Evolutionary conservation across 2,329 filamentous ascomycete species (phyloP).

Genomic region (Amauroascus verrucosus): DNA sequence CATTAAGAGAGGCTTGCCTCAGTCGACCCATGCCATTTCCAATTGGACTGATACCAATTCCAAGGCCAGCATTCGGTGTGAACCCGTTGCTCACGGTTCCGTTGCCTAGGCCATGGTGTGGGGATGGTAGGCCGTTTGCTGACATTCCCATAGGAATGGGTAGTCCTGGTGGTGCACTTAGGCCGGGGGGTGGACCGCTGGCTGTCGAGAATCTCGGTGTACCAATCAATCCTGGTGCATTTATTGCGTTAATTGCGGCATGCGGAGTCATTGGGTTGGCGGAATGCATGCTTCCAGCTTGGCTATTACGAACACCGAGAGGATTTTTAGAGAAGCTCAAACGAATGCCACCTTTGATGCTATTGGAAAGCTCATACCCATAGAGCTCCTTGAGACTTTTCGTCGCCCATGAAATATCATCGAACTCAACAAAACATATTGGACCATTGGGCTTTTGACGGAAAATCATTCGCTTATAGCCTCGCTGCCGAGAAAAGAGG

Average conservation of each 20-base stretch:
- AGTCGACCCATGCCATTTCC: constrained; percentile 15
- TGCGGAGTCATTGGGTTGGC: constrained; percentile 30
- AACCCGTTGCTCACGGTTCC: constrained; percentile 26
- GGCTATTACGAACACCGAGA: constrained; percentile 74
- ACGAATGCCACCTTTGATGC: constrained; percentile 85
- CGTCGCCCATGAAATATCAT: constrained; percentile 83
- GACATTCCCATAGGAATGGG: constrained; percentile 32
- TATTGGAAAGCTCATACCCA: constrained; percentile 77
- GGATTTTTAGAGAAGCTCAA: constrained; percentile 97
- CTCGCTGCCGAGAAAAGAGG: constrained; percentile 83
- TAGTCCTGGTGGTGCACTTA: constrained; percentile 64
- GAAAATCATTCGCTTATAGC: constrained; percentile 92
- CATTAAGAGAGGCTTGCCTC: constrained; percentile 10
- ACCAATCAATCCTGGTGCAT: constrained; percentile 41
- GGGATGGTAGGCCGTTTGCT: constrained; percentile 23
- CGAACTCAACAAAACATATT: constrained; percentile 99
- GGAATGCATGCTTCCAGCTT: constrained; percentile 46
- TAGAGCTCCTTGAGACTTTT: constrained; percentile 86
- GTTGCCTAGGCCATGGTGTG: constrained; percentile 23
- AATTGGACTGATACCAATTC: constrained; percentile 25
- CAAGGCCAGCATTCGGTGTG: constrained; percentile 30
- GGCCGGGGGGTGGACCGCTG: constrained; percentile 70
- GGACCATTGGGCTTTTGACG: constrained; percentile 89
- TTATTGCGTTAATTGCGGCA: constrained; percentile 37
- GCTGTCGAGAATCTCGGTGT: constrained; percentile 56